phyloP scores from a whole-genome alignment of 2,329 filamentous ascomycete species.

The Paracoccidioides brasiliensis region DNA sequence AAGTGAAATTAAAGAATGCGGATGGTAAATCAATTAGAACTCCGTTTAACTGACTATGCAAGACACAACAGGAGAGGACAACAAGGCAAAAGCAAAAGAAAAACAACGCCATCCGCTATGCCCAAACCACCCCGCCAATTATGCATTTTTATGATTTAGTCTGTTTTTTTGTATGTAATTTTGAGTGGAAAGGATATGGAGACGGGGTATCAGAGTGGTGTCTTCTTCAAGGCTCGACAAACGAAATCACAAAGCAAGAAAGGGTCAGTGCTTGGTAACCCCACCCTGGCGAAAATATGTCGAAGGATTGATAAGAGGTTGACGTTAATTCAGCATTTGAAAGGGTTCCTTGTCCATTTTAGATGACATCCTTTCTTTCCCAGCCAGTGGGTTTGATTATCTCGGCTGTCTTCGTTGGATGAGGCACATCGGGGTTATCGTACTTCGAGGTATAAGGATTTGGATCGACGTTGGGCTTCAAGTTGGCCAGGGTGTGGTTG shows the following conservation, averaged over 20 bases:
- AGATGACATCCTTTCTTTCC: constrained; percentile 68
- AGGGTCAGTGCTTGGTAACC: too few species aligned
- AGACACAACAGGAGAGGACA: not conserved
- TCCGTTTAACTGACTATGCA: not conserved
- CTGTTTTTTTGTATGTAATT: too few species aligned
- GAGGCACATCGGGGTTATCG: constrained; percentile 52
- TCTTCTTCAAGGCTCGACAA: too few species aligned
- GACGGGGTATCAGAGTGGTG: not conserved
- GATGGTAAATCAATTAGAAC: not conserved
- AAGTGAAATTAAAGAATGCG: too few species aligned
- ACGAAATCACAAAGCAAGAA: too few species aligned
- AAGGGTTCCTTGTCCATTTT: constrained; percentile 4
- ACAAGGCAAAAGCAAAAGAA: not conserved
- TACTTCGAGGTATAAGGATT: constrained; percentile 85
- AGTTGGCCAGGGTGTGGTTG: constrained; percentile 85
- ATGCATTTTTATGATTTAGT: not conserved
- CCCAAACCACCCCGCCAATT: not conserved
- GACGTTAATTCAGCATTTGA: not conserved
- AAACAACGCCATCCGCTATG: not conserved
- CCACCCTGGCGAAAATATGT: too few species aligned
- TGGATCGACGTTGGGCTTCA: constrained; percentile 72
- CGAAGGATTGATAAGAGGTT: not conserved
- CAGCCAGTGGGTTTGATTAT: constrained; percentile 60
- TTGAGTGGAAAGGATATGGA: not conserved
- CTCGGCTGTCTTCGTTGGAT: constrained; percentile 56